phyloP scores from a whole-genome alignment of 1,139 yeast species.

The Meyerozyma athensensis region DNA sequence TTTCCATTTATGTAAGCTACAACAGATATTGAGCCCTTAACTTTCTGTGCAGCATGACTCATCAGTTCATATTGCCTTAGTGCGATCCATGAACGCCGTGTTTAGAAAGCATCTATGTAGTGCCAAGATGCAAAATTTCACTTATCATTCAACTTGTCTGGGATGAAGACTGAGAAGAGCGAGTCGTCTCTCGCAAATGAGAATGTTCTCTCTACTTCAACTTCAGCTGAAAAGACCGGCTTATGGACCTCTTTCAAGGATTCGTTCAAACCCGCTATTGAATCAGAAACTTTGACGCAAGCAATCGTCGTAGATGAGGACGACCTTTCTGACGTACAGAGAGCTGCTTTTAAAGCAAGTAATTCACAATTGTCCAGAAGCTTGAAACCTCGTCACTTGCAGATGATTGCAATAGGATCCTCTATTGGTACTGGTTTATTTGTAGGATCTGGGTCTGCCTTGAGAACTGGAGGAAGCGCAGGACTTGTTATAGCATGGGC shows the following conservation, averaged over 20 bases:
- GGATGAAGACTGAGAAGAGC: neutral
- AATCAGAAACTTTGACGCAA: conserved; percentile 16
- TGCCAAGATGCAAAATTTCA: neutral
- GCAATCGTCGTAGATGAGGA: conserved; percentile 14
- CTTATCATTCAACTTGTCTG: neutral
- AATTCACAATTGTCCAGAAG: conserved; percentile 35
- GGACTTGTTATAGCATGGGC: conserved; percentile 50
- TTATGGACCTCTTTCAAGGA: conserved; percentile 26
- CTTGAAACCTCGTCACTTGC: conserved; percentile 33
- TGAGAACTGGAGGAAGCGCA: conserved; percentile 61
- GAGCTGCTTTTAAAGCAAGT: conserved; percentile 33
- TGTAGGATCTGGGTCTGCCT: conserved; percentile 60
- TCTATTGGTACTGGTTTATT: conserved; percentile 75
- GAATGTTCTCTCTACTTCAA: conserved; percentile 5
- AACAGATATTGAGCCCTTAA: neutral
- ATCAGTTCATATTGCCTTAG: neutral
- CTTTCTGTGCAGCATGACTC: neutral
- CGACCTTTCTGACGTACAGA: conserved; percentile 30
- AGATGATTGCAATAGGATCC: conserved; percentile 79
- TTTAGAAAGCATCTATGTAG: neutral
- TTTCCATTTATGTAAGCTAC: conserved; percentile 3
- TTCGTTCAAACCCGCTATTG: conserved; percentile 33
- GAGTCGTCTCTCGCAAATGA: neutral
- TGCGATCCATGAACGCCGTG: neutral
- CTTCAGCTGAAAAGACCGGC: conserved; percentile 8